These are phyloP conservation scores for Hippophae gyantsensis DNA, from an alignment of 306 rosid genomes.

Conservation along the genomic window DNA sequence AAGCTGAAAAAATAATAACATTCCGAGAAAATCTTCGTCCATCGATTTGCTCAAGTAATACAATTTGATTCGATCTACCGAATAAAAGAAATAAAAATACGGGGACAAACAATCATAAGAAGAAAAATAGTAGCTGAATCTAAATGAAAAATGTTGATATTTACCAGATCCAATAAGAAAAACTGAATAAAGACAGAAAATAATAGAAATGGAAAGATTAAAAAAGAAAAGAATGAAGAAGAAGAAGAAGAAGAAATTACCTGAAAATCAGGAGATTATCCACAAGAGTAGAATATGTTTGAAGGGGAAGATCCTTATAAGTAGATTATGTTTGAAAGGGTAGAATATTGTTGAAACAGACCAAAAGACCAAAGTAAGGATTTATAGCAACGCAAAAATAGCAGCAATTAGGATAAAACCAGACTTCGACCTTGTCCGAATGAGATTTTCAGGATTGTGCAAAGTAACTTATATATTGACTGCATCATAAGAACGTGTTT, in stretches of 20 bases:
- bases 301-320: not conserved
- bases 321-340: slow-evolving; percentile 3
- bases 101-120: not conserved
- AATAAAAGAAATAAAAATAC: not conserved
- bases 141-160: slow-evolving; percentile 6
- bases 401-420: slow-evolving; percentile 24
- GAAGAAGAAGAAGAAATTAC: slow-evolving; percentile 5
- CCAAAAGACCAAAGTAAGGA: not conserved
- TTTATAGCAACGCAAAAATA: slow-evolving; percentile 29
- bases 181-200: not conserved
- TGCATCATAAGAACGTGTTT: no score
- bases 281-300: not conserved
- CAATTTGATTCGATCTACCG: not conserved
- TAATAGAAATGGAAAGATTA: slow-evolving; percentile 8
- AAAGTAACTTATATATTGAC: no score
- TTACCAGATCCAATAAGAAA: slow-evolving; percentile 20
- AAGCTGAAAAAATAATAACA: not conserved
- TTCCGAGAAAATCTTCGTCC: not conserved
- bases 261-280: slow-evolving; percentile 9
- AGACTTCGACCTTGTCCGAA: slow-evolving; percentile 28
- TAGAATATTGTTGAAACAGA: not conserved
- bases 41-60: slow-evolving; percentile 1
- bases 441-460: slow-evolving; percentile 6
- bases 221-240: not conserved
- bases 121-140: not conserved